These are phyloP conservation scores for Triticum turgidum DNA, from an alignment of 176 grass and related monocot genomes.

Conservation along the genomic window DNA sequence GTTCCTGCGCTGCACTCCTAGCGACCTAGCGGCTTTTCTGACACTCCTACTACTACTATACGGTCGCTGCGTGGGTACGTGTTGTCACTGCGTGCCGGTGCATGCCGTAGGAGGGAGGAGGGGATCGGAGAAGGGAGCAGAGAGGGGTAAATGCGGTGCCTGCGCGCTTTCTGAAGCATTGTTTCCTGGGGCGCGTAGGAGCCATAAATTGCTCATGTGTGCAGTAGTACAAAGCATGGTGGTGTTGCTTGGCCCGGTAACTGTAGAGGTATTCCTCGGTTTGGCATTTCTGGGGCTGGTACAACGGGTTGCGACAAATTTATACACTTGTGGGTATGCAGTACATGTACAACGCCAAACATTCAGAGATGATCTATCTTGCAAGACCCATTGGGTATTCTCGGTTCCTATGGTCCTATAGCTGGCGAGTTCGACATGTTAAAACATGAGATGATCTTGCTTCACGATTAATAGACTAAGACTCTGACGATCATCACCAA, in stretches of 20 bases:
- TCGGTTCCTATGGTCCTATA: no score
- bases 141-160: slow-evolving; percentile 11
- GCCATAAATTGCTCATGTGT: not conserved
- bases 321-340: not conserved
- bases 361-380: not conserved
- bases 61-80: not conserved
- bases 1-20: not conserved
- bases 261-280: not conserved
- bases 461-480: fast-evolving
- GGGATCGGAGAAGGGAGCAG: not conserved
- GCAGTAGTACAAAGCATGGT: not conserved
- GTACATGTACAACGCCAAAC: not conserved
- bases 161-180: not conserved
- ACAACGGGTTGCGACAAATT: not conserved
- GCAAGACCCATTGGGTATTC: no score
- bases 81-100: not conserved
- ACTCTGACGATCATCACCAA: fast-evolving
- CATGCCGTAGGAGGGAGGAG: not conserved
- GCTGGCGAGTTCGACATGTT: no score
- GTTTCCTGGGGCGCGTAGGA: not conserved
- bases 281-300: not conserved
- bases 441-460: not conserved
- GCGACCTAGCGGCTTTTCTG: no score
- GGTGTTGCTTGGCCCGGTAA: not conserved
- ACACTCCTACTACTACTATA: no score